phyloP scores from a whole-genome alignment of 2,329 filamentous ascomycete species.

The Colletotrichum acutatum region DNA sequence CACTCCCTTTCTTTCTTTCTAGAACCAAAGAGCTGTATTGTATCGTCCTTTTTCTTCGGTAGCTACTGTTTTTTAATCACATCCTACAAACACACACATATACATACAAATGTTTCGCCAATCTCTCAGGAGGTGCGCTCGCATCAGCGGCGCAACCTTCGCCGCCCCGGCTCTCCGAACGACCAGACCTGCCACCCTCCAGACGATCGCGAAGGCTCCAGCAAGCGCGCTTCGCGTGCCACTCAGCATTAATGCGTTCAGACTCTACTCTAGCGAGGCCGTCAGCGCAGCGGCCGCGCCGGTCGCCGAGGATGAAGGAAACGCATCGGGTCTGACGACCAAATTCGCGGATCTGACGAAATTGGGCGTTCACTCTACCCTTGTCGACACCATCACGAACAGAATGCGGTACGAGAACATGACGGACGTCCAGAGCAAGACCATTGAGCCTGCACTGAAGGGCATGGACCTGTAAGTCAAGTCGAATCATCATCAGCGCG shows the following conservation, averaged over 20 bases:
- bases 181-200: constrained; percentile 28
- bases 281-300: constrained; percentile 39
- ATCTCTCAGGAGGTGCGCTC: constrained; percentile 52
- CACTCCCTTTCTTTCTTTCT: not conserved
- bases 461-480: constrained; percentile 82
- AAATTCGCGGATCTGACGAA: constrained; percentile 54
- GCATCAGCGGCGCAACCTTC: constrained; percentile 44
- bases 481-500: constrained; percentile 10
- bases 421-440: constrained; percentile 91
- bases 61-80: constrained; percentile 14
- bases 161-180: constrained; percentile 24
- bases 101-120: constrained; percentile 37
- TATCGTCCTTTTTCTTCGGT: not conserved
- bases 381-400: constrained; percentile 76
- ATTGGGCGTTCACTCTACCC: constrained; percentile 67
- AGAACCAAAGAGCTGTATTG: not conserved
- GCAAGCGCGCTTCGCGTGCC: constrained; percentile 19
- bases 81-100: not conserved
- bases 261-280: constrained; percentile 55
- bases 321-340: constrained; percentile 36
- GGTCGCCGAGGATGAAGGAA: constrained; percentile 13
- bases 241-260: constrained; percentile 21
- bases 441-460: constrained; percentile 82
- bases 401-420: constrained; percentile 84
- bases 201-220: constrained; percentile 27